phyloP scores from a whole-genome alignment of 345 rosid species.

The Durio zibethinus region DNA sequence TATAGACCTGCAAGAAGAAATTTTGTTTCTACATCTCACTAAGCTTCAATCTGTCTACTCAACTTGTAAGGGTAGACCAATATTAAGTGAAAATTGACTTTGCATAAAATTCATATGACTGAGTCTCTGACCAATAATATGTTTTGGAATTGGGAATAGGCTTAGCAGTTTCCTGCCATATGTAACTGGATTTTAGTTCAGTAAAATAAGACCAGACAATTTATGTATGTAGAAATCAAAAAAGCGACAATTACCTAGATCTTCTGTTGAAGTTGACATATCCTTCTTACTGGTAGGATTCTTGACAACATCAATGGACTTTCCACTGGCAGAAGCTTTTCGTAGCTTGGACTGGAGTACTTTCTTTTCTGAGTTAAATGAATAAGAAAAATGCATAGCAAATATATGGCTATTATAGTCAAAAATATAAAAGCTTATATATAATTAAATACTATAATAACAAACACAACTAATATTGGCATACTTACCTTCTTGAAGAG shows the following conservation, averaged over 20 bases:
- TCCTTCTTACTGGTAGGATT: conserved; percentile 47
- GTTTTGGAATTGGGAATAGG: not conserved
- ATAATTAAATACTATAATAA: not conserved
- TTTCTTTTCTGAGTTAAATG: conserved; percentile 73
- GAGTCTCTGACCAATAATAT: not conserved
- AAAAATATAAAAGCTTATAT: not conserved
- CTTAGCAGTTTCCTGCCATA: not conserved
- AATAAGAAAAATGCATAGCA: conserved; percentile 13
- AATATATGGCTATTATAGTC: not conserved
- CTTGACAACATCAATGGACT: conserved; percentile 41
- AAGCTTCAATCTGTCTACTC: not conserved
- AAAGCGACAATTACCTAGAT: conserved; percentile 53
- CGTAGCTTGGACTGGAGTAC: conserved; percentile 76
- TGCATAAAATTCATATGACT: not conserved
- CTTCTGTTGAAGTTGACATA: conserved; percentile 79
- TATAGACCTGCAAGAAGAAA: not conserved
- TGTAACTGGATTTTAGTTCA: not conserved
- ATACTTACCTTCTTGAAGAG: conserved; percentile 84
- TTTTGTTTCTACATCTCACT: not conserved
- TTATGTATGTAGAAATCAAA: not conserved
- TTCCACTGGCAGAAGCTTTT: conserved; percentile 61
- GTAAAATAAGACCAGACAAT: not conserved
- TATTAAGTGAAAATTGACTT: not conserved
- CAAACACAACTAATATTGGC: not conserved
- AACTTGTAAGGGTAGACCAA: not conserved